These are phyloP conservation scores for Thelonectria blattea DNA, from an alignment of 2,329 filamentous ascomycete species.

Conservation along the genomic window DNA sequence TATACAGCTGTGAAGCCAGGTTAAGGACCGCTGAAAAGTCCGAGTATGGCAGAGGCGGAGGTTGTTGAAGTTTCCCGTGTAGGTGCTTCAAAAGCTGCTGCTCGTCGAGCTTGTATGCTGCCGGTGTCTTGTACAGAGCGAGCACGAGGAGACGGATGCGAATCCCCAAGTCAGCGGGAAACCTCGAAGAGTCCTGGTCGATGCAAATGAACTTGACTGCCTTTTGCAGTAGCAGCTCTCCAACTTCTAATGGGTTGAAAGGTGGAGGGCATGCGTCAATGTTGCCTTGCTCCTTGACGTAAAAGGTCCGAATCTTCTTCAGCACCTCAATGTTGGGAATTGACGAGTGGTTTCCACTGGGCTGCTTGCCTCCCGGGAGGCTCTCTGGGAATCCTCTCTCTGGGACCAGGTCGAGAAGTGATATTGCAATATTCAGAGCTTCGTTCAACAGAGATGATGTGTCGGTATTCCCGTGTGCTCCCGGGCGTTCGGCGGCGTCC, in stretches of 20 bases:
- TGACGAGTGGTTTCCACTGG: constrained; percentile 15
- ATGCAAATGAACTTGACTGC: constrained; percentile 58
- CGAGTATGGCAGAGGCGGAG: constrained; percentile 53
- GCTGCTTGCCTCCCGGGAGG: constrained; percentile 3
- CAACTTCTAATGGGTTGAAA: constrained; percentile 60
- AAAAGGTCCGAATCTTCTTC: constrained; percentile 68
- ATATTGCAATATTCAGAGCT: constrained; percentile 57
- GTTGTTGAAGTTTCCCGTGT: constrained; percentile 51
- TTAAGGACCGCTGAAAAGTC: constrained; percentile 65
- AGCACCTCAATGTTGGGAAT: constrained; percentile 57
- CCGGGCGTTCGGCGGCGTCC: constrained; percentile 52
- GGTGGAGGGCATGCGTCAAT: constrained; percentile 67
- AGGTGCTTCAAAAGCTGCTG: constrained; percentile 57
- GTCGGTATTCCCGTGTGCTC: constrained; percentile 33
- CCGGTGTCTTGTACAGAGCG: constrained; percentile 59
- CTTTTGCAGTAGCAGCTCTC: constrained; percentile 69
- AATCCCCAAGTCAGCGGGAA: constrained; percentile 57
- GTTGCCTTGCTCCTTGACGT: constrained; percentile 72
- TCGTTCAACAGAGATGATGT: constrained; percentile 41
- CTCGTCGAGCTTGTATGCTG: constrained; percentile 51
- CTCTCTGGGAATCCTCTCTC: constrained; percentile 63
- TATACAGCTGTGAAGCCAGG: constrained; percentile 63
- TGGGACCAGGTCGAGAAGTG: constrained; percentile 68
- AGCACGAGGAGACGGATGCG: constrained; percentile 66
- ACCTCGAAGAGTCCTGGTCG: constrained; percentile 48